Evolutionary conservation across 2,329 filamentous ascomycete species (phyloP), one percentile per base, ranked within the genome.

Genomic region (Teratosphaeria zuluensis): DNA sequence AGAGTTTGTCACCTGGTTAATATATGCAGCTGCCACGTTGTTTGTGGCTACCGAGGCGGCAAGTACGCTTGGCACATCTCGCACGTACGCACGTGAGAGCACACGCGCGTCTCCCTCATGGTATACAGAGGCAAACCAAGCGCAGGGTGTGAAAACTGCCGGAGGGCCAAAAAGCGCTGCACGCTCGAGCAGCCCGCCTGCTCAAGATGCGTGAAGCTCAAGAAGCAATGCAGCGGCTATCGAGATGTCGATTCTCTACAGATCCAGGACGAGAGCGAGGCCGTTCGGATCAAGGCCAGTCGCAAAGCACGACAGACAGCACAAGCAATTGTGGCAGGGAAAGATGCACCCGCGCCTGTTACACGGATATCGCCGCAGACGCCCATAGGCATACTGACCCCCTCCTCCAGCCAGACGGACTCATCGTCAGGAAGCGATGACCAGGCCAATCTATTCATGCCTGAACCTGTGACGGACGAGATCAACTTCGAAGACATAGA

Each of bases 151-250:
- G 68, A 70, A 59, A 62, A 64, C 54, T 72, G 70, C 56, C 65
- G 69, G 51, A 69, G 69, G 55, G 68, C 68, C 24, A 72, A 72
- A 62, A 70, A 70, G 61, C 64, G 68, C 31, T 72, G 70, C 54
- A 66, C 61, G 16, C 61, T 72, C 30, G 70, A 69, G 35, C 62
- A 66, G 57, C 68, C 68, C 21, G 62, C 69, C 6, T 71, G 70
- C 57, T 54, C 60, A 53, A 60, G 69, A 63, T 72, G 70, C 57
- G 63, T 68, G 42, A 69, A 71, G 58, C 63, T 70, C 42, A 67
- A 64, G 53, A 71, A 70, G 55, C 32, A 53, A 33, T 71, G 70
- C 54, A 64, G 64, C 9, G 69, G 70, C 42, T 72, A 72, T 57
- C 65, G 70, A 51, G 68, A 71, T 57, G 65, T 64, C 16, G 69